Conservation (phyloP, 2,329 filamentous ascomycete species). For the Tolypocladium album region DNA sequence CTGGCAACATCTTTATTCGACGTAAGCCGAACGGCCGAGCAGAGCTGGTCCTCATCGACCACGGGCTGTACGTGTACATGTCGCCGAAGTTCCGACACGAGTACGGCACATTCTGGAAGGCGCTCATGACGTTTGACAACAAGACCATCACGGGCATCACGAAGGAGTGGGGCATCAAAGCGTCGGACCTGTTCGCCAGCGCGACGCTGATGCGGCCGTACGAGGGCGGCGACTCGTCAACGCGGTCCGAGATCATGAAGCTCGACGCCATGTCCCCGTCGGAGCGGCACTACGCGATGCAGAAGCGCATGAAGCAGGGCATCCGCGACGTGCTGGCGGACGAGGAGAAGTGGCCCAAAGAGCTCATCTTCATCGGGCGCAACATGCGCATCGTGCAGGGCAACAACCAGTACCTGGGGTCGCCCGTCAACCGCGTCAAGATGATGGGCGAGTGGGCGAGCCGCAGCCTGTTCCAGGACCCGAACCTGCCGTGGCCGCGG, state of each 20-base stretch:
- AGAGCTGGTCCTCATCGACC: slow-evolving; percentile 92
- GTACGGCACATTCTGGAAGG: slow-evolving; percentile 88
- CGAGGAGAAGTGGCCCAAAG: slow-evolving; percentile 80
- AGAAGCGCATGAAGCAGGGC: slow-evolving; percentile 65
- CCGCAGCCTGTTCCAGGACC: slow-evolving; percentile 67
- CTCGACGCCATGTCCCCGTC: slow-evolving; percentile 46
- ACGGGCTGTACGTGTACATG: slow-evolving; percentile 94
- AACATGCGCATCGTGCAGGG: slow-evolving; percentile 90
- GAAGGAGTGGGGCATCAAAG: slow-evolving; percentile 74
- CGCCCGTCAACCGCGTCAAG: slow-evolving; percentile 85
- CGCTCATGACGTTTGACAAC: slow-evolving; percentile 89
- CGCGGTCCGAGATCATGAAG: slow-evolving; percentile 53
- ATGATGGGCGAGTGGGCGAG: slow-evolving; percentile 89
- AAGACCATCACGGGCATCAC: slow-evolving; percentile 63
- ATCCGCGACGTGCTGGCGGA: slow-evolving; percentile 63
- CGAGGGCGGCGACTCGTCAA: slow-evolving; percentile 66
- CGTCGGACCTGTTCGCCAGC: slow-evolving; percentile 82
- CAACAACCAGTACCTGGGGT: slow-evolving; percentile 84
- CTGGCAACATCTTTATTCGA: slow-evolving; percentile 93
- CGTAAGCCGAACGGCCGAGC: slow-evolving; percentile 70
- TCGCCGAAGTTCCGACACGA: slow-evolving; percentile 70
- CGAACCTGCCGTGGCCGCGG: slow-evolving; percentile 49
- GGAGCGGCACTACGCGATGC: slow-evolving; percentile 83
- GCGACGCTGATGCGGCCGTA: slow-evolving; percentile 88
- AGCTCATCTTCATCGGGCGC: slow-evolving; percentile 83